A percentile compares a stretch with the other conserved stretches of the same genome.
Evolutionary conservation across 192 early-diverging fungal genomes (phyloP).

Genomic region (Linderina pennispora): DNA sequence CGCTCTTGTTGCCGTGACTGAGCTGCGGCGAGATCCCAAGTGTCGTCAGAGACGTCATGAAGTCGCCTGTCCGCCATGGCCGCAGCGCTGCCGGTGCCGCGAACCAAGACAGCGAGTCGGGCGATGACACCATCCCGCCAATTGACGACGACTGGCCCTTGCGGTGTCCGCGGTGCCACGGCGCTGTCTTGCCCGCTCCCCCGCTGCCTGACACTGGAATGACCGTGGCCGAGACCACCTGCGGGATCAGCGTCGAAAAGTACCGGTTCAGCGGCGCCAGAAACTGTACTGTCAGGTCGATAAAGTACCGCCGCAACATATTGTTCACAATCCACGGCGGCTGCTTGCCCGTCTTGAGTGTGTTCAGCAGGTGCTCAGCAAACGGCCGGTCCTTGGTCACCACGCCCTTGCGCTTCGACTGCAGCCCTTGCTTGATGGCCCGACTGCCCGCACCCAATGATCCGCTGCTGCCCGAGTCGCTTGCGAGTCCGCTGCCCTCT

Average conservation of each 20-base stretch:
- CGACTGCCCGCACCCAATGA: not conserved
- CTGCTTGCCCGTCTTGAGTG: slow-evolving; percentile 63
- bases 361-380: slow-evolving; percentile 68
- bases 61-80: slow-evolving; percentile 44
- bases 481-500: not conserved
- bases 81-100: slow-evolving; percentile 24
- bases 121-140: not conserved
- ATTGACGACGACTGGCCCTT: slow-evolving; percentile 16
- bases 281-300: slow-evolving; percentile 89
- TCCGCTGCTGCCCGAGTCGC: not conserved
- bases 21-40: slow-evolving; percentile 45
- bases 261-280: slow-evolving; percentile 93
- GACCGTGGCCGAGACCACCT: slow-evolving; percentile 40
- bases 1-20: slow-evolving; percentile 13
- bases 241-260: slow-evolving; percentile 82
- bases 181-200: not conserved
- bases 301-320: slow-evolving; percentile 84
- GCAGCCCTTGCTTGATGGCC: slow-evolving; percentile 24
- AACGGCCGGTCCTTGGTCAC: slow-evolving; percentile 79
- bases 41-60: slow-evolving; percentile 39
- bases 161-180: slow-evolving; percentile 43
- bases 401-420: slow-evolving; percentile 63
- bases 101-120: slow-evolving; percentile 26
- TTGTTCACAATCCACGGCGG: slow-evolving; percentile 82
- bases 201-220: slow-evolving; percentile 10